Evolutionary conservation across 805 yeast genomes (phyloP).

Genomic region (Wickerhamomyces hampshirensis): DNA sequence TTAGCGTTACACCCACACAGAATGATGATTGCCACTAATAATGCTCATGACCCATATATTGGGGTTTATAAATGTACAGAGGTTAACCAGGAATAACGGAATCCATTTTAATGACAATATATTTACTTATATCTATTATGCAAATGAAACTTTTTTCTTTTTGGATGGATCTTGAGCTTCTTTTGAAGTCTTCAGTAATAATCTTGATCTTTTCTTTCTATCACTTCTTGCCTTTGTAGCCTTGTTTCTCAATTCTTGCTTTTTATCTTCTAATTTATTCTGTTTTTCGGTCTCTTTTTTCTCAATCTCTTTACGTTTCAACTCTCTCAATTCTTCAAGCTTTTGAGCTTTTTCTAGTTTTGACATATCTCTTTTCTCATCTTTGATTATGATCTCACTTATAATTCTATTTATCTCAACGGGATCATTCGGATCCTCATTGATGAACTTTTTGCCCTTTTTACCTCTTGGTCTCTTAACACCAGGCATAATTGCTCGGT

Average conservation of each 20-base stretch:
- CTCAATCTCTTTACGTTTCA: slow-evolving; percentile 83
- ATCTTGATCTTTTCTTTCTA: slow-evolving; percentile 53
- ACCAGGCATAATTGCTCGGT: slow-evolving; percentile 84
- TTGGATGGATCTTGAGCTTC: no score
- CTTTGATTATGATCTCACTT: slow-evolving; percentile 74
- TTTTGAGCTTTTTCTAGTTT: slow-evolving; percentile 87
- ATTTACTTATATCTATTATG: slow-evolving; percentile 23
- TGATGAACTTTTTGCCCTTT: slow-evolving; percentile 78
- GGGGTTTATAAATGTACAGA: slow-evolving; percentile 55
- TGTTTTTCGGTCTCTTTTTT: slow-evolving; percentile 69
- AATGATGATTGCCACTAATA: slow-evolving; percentile 86
- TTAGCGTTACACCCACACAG: slow-evolving; percentile 88
- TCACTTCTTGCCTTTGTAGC: slow-evolving; percentile 63
- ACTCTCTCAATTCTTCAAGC: slow-evolving; percentile 83
- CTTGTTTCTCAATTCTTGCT: slow-evolving; percentile 68
- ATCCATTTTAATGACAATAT: not conserved
- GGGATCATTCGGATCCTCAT: slow-evolving; percentile 51
- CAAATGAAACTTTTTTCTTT: slow-evolving; percentile 47
- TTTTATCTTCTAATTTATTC: slow-evolving; percentile 68
- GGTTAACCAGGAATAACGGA: slow-evolving; percentile 3
- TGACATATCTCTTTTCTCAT: slow-evolving; percentile 76
- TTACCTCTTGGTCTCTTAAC: slow-evolving; percentile 72
- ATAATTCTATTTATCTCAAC: slow-evolving; percentile 63
- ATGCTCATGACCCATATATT: slow-evolving; percentile 70
- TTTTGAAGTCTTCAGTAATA: slow-evolving; percentile 23